phyloP scores from a whole-genome alignment of 2,329 filamentous ascomycete genomes.

The Aureobasidium sp. region DNA sequence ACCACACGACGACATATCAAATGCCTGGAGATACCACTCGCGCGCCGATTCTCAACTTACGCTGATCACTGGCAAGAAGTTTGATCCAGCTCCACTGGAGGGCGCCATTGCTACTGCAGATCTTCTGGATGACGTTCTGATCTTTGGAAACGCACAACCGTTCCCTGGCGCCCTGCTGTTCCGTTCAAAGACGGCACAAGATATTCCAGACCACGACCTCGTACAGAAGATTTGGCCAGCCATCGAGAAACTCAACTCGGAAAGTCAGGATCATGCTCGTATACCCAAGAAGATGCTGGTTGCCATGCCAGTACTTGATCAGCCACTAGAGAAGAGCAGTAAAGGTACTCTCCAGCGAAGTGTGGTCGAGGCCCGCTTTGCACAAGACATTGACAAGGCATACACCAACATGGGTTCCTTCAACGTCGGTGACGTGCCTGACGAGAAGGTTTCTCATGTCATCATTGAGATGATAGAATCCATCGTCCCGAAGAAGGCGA shows the following conservation, averaged over 20 bases:
- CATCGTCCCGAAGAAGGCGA: slow-evolving; percentile 16
- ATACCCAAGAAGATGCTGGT: slow-evolving; percentile 45
- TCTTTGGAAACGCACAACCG: slow-evolving; percentile 51
- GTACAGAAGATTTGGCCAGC: slow-evolving; percentile 34
- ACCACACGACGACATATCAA: slow-evolving; percentile 40
- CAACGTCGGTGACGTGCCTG: slow-evolving; percentile 20
- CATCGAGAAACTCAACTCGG: slow-evolving; percentile 41
- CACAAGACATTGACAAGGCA: slow-evolving; percentile 36
- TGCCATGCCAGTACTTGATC: slow-evolving; percentile 30
- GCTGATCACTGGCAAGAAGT: slow-evolving; percentile 59
- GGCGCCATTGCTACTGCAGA: slow-evolving; percentile 38
- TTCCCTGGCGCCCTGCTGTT: slow-evolving; percentile 51
- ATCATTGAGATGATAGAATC: slow-evolving; percentile 26
- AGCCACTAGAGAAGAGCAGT: slow-evolving; percentile 48
- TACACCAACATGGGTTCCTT: slow-evolving; percentile 28
- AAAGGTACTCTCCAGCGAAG: slow-evolving; percentile 52
- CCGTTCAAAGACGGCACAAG: slow-evolving; percentile 25
- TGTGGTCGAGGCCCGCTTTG: slow-evolving; percentile 43
- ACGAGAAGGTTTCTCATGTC: slow-evolving; percentile 25
- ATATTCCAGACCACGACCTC: slow-evolving; percentile 30
- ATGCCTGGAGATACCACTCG: slow-evolving; percentile 55
- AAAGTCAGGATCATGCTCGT: slow-evolving; percentile 43
- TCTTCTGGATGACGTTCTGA: slow-evolving; percentile 45
- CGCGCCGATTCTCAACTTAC: slow-evolving; percentile 54
- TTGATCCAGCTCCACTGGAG: slow-evolving; percentile 55